Conservation (phyloP, 768 basidiomycete species). For the Tephrocybe sp. region DNA sequence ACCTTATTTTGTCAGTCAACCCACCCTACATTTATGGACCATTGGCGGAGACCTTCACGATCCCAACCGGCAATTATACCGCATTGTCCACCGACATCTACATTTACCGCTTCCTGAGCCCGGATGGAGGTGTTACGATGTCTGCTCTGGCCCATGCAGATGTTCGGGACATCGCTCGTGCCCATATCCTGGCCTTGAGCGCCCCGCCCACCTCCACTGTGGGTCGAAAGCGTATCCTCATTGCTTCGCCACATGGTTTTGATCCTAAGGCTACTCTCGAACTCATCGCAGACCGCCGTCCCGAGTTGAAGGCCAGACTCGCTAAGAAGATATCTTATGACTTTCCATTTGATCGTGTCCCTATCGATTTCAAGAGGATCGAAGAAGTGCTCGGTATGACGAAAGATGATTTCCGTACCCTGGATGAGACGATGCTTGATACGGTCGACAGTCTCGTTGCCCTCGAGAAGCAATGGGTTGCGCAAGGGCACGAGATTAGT, state of each 20-base stretch:
- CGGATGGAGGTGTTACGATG: slow-evolving; percentile 25
- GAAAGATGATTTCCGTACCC: slow-evolving; percentile 28
- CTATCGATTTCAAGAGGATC: slow-evolving; percentile 28
- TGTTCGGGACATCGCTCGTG: slow-evolving; percentile 35
- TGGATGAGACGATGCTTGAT: slow-evolving; percentile 32
- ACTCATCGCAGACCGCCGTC: slow-evolving; percentile 27
- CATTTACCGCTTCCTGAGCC: slow-evolving; percentile 29
- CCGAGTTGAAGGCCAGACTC: slow-evolving; percentile 29
- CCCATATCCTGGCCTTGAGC: slow-evolving; percentile 31
- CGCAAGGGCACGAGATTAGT: slow-evolving; percentile 5
- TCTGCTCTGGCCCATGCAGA: slow-evolving; percentile 26
- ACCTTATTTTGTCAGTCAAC: slow-evolving; percentile 27
- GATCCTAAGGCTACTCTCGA: slow-evolving; percentile 20
- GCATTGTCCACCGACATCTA: slow-evolving; percentile 27
- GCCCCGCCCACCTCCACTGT: slow-evolving; percentile 24
- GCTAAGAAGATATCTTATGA: slow-evolving; percentile 18
- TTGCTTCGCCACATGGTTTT: slow-evolving; percentile 29
- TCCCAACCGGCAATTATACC: slow-evolving; percentile 22
- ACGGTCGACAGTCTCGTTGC: slow-evolving; percentile 27
- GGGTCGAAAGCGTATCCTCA: slow-evolving; percentile 32
- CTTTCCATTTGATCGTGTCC: slow-evolving; percentile 20
- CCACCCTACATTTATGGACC: slow-evolving; percentile 40
- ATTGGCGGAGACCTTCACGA: slow-evolving; percentile 25
- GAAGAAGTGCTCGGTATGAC: slow-evolving; percentile 32
- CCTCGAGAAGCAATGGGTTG: slow-evolving; percentile 22